These are phyloP conservation scores for Peronospora destructor DNA, from an alignment of 352 stramenopile genomes.

Conservation along the genomic window DNA sequence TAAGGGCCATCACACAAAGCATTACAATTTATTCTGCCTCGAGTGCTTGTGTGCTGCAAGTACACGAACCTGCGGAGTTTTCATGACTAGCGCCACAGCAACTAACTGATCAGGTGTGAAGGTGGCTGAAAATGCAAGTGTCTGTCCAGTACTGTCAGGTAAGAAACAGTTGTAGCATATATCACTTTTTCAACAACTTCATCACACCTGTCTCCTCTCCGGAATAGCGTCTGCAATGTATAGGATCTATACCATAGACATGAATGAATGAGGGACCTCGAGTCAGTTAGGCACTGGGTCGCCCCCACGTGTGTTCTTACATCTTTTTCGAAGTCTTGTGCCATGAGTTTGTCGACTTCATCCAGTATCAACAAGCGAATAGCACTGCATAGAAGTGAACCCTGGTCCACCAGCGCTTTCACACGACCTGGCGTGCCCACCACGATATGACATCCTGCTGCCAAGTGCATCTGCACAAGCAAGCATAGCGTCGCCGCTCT, in stretches of 20 bases:
- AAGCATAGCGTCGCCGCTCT: neutral
- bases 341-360: slow-evolving; percentile 78
- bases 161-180: neutral
- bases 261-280: neutral
- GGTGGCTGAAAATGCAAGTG: slow-evolving; percentile 69
- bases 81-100: slow-evolving; percentile 43
- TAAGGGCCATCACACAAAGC: neutral
- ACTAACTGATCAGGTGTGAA: slow-evolving; percentile 66
- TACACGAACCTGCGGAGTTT: slow-evolving; percentile 43
- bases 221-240: slow-evolving; percentile 51
- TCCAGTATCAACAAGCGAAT: slow-evolving; percentile 69
- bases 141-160: slow-evolving; percentile 27
- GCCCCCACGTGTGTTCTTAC: slow-evolving; percentile 14
- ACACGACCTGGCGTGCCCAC: slow-evolving; percentile 71
- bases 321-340: slow-evolving; percentile 56
- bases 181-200: neutral
- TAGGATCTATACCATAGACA: slow-evolving; percentile 40
- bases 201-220: slow-evolving; percentile 47
- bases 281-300: neutral
- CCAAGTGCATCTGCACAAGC: slow-evolving; percentile 30
- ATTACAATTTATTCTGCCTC: neutral
- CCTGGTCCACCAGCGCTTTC: slow-evolving; percentile 57
- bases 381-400: slow-evolving; percentile 34
- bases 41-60: slow-evolving; percentile 1
- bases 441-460: slow-evolving; percentile 48